These are phyloP conservation scores for Telopea speciosissima DNA, from an alignment of 177 flowering plant genomes.

Conservation along the genomic window DNA sequence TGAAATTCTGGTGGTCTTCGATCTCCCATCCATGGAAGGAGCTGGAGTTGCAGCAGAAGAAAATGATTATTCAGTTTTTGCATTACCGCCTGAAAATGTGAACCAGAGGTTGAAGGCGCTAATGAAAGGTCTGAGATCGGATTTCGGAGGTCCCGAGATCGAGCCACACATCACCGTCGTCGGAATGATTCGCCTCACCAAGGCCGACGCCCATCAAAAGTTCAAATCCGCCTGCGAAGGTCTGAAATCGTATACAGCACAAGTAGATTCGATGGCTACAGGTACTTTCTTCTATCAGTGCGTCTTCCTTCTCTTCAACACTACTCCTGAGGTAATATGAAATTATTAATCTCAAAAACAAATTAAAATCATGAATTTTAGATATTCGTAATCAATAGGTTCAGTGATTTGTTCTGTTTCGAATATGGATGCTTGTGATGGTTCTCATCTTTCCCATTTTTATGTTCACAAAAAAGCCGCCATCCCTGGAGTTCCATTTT, in stretches of 20 bases:
- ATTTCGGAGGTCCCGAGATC: constrained; percentile 79
- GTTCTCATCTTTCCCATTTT: no score
- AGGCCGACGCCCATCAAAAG: constrained; percentile 51
- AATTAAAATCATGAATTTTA: no score
- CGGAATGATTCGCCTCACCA: constrained; percentile 59
- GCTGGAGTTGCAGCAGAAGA: background rate
- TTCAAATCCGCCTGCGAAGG: constrained; percentile 54
- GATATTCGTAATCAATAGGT: no score
- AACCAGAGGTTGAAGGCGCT: constrained; percentile 41
- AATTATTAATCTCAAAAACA: background rate
- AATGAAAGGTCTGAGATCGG: constrained; percentile 64
- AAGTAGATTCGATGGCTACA: constrained; percentile 32
- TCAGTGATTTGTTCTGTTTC: background rate
- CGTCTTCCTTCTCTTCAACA: constrained; percentile 50
- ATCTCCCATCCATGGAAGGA: constrained; percentile 11
- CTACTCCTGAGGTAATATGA: constrained; percentile 39
- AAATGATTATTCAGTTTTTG: constrained; percentile 84
- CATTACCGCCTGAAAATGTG: constrained; percentile 51
- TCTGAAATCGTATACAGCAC: constrained; percentile 45
- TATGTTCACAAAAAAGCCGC: no score
- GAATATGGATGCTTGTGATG: no score
- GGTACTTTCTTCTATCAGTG: no score
- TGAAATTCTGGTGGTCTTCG: no score
- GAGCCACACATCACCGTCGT: no score
- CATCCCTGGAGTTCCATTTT: no score